These are phyloP conservation scores for Penicillium brasilianum DNA, from an alignment of 2,329 filamentous ascomycete genomes.

Conservation along the genomic window DNA sequence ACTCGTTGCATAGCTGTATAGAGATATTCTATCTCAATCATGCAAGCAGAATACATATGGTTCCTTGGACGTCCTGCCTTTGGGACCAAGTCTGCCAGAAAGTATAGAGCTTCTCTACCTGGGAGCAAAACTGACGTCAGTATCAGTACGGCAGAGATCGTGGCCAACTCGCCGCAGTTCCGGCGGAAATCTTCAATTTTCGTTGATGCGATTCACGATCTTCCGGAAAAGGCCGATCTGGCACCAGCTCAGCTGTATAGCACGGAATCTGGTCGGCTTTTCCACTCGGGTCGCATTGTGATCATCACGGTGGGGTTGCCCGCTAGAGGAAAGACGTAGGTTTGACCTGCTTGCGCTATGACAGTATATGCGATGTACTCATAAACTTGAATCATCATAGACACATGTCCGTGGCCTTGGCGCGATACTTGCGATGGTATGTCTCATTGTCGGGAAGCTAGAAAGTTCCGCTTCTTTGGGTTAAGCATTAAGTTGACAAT, in stretches of 20 bases:
- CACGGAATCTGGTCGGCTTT: constrained; percentile 94
- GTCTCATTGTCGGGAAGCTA: constrained; percentile 28
- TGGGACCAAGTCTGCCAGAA: neutral
- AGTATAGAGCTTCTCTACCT: neutral
- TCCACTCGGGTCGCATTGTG: constrained; percentile 95
- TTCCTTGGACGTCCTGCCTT: neutral
- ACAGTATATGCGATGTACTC: constrained; percentile 5
- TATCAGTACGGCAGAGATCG: constrained; percentile 82
- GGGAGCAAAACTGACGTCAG: constrained; percentile 33
- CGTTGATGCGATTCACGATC: constrained; percentile 95
- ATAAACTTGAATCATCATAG: constrained; percentile 48
- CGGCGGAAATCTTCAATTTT: constrained; percentile 93
- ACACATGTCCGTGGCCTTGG: constrained; percentile 93
- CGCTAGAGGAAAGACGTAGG: constrained; percentile 90
- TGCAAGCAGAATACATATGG: neutral
- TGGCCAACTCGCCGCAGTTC: constrained; percentile 86
- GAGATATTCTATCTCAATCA: neutral
- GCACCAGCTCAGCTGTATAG: constrained; percentile 97
- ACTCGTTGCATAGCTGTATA: neutral
- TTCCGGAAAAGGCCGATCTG: constrained; percentile 80
- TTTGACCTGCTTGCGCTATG: constrained; percentile 21
- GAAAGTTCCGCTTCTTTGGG: neutral
- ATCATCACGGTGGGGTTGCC: constrained; percentile 97
- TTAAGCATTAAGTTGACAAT: constrained; percentile 10
- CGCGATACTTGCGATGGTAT: constrained; percentile 88